Conservation (phyloP, 768 basidiomycete species). For the Russula ochroleuca region DNA sequence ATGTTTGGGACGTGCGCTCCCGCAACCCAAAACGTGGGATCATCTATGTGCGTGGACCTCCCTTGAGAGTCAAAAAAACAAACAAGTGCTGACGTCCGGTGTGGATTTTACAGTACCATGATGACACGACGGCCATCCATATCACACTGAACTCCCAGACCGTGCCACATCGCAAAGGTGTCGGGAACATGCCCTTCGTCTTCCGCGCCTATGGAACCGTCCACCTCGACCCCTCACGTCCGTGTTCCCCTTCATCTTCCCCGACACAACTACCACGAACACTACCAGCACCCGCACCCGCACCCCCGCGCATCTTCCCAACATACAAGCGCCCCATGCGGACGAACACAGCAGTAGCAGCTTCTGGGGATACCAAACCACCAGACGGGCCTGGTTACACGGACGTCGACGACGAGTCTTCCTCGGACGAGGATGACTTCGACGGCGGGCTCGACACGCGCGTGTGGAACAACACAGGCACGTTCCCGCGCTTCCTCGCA, state of each 20-base stretch:
- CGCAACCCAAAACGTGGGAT: slow-evolving; percentile 46
- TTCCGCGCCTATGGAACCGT: slow-evolving; percentile 44
- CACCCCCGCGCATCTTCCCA: slow-evolving; percentile 20
- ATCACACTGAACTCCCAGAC: slow-evolving; percentile 55
- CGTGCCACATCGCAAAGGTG: slow-evolving; percentile 53
- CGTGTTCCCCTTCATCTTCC: neutral
- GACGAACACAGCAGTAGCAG: neutral
- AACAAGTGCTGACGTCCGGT: neutral
- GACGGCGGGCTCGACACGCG: slow-evolving; percentile 29
- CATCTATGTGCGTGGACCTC: slow-evolving; percentile 52
- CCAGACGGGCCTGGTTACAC: slow-evolving; percentile 12
- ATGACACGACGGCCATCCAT: slow-evolving; percentile 50
- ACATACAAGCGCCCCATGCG: slow-evolving; percentile 2
- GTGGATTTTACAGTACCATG: slow-evolving; percentile 48
- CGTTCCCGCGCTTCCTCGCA: slow-evolving; percentile 32
- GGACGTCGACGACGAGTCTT: slow-evolving; percentile 22
- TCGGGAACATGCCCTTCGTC: slow-evolving; percentile 57
- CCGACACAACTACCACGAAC: neutral
- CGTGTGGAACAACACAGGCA: slow-evolving; percentile 32
- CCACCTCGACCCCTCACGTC: slow-evolving; percentile 22
- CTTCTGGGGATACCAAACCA: neutral
- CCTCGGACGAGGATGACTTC: slow-evolving; percentile 22
- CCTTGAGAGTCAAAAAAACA: neutral
- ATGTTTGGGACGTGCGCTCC: slow-evolving; percentile 49
- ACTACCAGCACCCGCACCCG: neutral